Evolutionary conservation across 2,329 filamentous ascomycete genomes (phyloP).

Genomic region (Polytolypa hystricis): DNA sequence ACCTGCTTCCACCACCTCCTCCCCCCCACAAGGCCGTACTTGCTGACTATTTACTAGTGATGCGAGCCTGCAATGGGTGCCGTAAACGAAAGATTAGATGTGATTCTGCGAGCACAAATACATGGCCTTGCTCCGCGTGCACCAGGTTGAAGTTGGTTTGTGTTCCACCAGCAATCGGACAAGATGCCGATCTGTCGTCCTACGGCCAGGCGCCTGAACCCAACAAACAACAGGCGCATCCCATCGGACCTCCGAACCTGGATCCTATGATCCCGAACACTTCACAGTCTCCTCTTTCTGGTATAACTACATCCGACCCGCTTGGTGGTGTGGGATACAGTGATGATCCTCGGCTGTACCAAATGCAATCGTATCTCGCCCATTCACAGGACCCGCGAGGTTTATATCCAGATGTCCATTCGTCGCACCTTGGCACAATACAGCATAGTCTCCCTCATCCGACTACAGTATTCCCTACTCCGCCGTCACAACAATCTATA

Average conservation of each 20-base stretch:
- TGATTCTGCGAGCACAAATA: conserved; percentile 92
- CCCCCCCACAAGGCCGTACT: not conserved
- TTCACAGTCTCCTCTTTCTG: conserved; percentile 34
- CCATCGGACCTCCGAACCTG: conserved; percentile 4
- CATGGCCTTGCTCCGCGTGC: conserved; percentile 94
- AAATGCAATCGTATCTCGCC: conserved; percentile 23
- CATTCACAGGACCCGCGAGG: conserved; percentile 17
- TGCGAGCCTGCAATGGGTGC: conserved; percentile 95
- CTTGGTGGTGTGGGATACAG: conserved; percentile 27
- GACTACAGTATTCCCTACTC: not conserved
- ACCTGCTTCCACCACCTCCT: not conserved
- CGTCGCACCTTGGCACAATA: conserved; percentile 6
- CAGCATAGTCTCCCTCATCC: conserved; percentile 1
- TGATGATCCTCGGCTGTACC: conserved; percentile 28
- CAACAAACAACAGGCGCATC: conserved; percentile 2
- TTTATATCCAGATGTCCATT: conserved; percentile 23
- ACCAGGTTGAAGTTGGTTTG: conserved; percentile 86
- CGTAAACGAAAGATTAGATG: conserved; percentile 95
- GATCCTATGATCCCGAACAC: conserved; percentile 33
- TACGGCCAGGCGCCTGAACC: conserved; percentile 21
- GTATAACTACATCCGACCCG: conserved; percentile 9
- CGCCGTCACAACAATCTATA: conserved; percentile 18
- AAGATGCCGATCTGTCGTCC: conserved; percentile 45
- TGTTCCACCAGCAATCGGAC: conserved; percentile 72
- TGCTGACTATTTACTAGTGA: conserved; percentile 49